Conservation (phyloP, 2,329 filamentous ascomycete species). For the Xylaria sp. region DNA sequence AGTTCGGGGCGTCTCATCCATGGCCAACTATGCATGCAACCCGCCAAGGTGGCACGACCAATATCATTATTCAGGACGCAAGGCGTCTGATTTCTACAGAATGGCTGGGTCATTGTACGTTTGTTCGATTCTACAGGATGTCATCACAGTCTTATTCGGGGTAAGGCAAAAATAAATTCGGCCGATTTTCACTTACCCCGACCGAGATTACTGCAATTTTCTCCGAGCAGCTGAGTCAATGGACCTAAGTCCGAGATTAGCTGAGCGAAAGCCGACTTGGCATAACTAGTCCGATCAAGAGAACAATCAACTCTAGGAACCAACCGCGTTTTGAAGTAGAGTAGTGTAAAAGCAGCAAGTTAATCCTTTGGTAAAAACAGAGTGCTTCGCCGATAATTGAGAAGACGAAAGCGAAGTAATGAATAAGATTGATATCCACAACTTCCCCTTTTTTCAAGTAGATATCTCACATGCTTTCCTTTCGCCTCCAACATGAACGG, state of each 20-base stretch:
- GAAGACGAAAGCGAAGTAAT: too few species aligned
- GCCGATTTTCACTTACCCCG: slow-evolving; percentile 22
- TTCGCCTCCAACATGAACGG: too few species aligned
- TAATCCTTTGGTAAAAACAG: too few species aligned
- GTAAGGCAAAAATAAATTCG: slow-evolving; percentile 13
- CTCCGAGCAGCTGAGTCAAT: neutral
- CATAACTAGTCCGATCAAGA: neutral
- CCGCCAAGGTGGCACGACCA: neutral
- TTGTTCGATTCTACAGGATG: neutral
- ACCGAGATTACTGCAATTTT: neutral
- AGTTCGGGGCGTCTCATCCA: slow-evolving; percentile 9
- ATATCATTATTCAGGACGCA: neutral
- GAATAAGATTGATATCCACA: too few species aligned
- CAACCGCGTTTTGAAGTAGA: too few species aligned
- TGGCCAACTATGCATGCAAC: neutral
- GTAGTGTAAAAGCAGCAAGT: too few species aligned
- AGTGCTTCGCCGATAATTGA: too few species aligned
- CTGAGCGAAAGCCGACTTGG: neutral
- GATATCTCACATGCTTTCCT: too few species aligned
- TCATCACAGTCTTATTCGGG: neutral
- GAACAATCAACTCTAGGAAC: neutral
- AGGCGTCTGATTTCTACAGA: neutral
- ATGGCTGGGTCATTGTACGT: neutral
- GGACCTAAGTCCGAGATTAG: neutral
- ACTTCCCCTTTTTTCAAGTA: too few species aligned